Evolutionary conservation across 805 yeast species (phyloP).

Genomic region (Candida pseudofarinosa): DNA sequence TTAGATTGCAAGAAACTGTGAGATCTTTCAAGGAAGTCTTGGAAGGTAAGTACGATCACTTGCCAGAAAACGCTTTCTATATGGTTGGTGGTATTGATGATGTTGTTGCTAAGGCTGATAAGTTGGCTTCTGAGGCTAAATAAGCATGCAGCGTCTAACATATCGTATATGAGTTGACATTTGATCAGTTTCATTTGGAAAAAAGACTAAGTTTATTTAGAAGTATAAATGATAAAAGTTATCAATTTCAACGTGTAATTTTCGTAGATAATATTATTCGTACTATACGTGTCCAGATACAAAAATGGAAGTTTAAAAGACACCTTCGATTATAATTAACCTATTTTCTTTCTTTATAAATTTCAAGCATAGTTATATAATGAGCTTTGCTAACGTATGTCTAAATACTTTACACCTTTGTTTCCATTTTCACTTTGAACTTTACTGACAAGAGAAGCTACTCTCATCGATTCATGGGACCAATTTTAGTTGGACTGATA

Average conservation of each 20-base stretch:
- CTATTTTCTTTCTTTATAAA: no score
- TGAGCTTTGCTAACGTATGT: not conserved
- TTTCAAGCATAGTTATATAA: no score
- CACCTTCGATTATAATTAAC: no score
- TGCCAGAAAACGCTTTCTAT: conserved; percentile 99
- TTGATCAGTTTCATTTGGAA: conserved; percentile 9
- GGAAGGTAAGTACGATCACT: conserved; percentile 97
- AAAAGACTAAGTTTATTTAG: conserved; percentile 10
- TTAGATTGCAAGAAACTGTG: conserved; percentile 93
- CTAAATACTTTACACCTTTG: no score
- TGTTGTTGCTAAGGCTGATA: conserved; percentile 97
- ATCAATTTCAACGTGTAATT: not conserved
- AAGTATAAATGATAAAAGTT: conserved; percentile 3
- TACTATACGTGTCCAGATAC: not conserved
- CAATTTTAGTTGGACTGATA: conserved; percentile 71
- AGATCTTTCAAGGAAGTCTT: conserved; percentile 93
- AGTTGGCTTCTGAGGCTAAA: conserved; percentile 90
- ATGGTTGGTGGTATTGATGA: conserved; percentile 99
- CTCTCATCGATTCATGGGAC: conserved; percentile 60
- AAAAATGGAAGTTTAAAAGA: no score
- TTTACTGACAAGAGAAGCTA: conserved; percentile 30
- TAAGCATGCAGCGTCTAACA: conserved; percentile 26
- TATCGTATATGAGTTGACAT: conserved; percentile 8
- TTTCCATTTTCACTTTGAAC: no score
- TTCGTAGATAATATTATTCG: not conserved